Percentiles rank a stretch among this genome's conserved stretches.
Evolutionary conservation across 257 asterid genomes (phyloP).

Genomic region (Fraxinus quadrangulata): DNA sequence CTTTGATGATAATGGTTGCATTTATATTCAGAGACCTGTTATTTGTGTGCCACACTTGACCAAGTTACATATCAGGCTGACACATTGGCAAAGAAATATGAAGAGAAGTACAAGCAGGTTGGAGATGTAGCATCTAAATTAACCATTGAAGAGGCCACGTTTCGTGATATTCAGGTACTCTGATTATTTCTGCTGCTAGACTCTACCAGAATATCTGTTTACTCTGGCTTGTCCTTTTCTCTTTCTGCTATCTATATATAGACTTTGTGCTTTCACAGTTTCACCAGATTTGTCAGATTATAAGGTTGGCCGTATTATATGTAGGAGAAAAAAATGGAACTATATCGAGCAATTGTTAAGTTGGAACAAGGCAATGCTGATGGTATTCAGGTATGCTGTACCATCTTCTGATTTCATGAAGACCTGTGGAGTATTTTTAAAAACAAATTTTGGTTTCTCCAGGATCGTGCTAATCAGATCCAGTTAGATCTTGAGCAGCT

Average conservation of each 20-base stretch:
- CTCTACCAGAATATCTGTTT: slow-evolving; percentile 27
- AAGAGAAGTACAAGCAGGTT: slow-evolving; percentile 83
- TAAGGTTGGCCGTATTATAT: slow-evolving; percentile 24
- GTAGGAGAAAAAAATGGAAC: slow-evolving; percentile 93
- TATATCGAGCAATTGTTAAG: slow-evolving; percentile 76
- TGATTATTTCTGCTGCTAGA: slow-evolving; percentile 11
- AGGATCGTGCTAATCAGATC: slow-evolving; percentile 80
- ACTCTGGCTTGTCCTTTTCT: neutral
- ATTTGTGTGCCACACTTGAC: slow-evolving; percentile 29
- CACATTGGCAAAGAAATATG: slow-evolving; percentile 78
- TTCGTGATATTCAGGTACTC: slow-evolving; percentile 93
- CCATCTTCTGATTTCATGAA: slow-evolving; percentile 27
- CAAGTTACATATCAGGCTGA: slow-evolving; percentile 66
- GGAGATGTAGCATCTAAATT: slow-evolving; percentile 98
- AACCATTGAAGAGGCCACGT: slow-evolving; percentile 94
- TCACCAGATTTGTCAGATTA: slow-evolving; percentile 21
- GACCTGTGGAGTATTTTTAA: neutral
- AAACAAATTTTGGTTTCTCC: slow-evolving; percentile 25
- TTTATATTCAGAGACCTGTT: slow-evolving; percentile 14
- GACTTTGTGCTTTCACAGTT: neutral
- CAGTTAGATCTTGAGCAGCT: slow-evolving; percentile 84
- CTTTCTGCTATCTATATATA: neutral
- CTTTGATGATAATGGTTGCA: slow-evolving; percentile 22
- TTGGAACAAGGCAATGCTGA: slow-evolving; percentile 78
- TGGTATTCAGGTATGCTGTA: slow-evolving; percentile 61